Evolutionary conservation across 495 filamentous ascomycete genomes (phyloP).

Genomic region (Podospora comata): DNA sequence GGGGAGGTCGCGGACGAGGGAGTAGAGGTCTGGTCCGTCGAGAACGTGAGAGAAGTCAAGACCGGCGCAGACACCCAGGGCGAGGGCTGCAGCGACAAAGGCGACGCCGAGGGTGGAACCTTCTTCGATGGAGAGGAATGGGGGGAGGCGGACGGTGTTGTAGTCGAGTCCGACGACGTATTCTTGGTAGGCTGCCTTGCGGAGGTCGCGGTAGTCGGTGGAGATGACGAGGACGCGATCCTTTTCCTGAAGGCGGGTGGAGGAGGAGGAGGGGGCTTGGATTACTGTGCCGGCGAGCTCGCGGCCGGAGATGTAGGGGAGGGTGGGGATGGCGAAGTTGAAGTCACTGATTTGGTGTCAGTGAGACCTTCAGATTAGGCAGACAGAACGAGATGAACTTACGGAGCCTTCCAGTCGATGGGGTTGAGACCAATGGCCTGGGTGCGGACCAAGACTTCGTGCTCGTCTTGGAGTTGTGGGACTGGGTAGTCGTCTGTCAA

Average conservation of each 20-base stretch:
- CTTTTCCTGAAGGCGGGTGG: constrained; percentile 5
- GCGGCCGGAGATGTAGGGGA: constrained; percentile 66
- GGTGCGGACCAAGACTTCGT: constrained; percentile 57
- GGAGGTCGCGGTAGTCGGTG: constrained; percentile 67
- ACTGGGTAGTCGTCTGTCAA: constrained; percentile 47
- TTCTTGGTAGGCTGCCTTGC: constrained; percentile 67
- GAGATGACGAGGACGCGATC: constrained; percentile 56
- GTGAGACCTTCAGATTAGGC: neutral
- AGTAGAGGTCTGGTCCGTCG: constrained; percentile 53
- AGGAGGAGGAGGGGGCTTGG: constrained; percentile 9
- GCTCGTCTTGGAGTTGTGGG: constrained; percentile 36
- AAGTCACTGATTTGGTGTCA: constrained; percentile 48
- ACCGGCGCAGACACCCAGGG: constrained; percentile 59
- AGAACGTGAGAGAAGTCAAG: constrained; percentile 50
- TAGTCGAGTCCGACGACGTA: constrained; percentile 61
- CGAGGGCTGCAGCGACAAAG: constrained; percentile 57
- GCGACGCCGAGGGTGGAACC: constrained; percentile 63
- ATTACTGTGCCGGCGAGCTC: constrained; percentile 60
- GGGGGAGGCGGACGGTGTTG: constrained; percentile 60
- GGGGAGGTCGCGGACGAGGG: constrained; percentile 40
- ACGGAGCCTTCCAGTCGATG: constrained; percentile 73
- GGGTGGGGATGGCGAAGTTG: constrained; percentile 60
- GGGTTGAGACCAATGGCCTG: constrained; percentile 65
- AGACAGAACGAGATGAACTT: constrained; percentile 26
- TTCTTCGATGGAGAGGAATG: constrained; percentile 43